Evolutionary conservation across 441 rosid genomes (phyloP), one percentile per base, ranked within the genome.

Genomic region (Erodium moschatum): DNA sequence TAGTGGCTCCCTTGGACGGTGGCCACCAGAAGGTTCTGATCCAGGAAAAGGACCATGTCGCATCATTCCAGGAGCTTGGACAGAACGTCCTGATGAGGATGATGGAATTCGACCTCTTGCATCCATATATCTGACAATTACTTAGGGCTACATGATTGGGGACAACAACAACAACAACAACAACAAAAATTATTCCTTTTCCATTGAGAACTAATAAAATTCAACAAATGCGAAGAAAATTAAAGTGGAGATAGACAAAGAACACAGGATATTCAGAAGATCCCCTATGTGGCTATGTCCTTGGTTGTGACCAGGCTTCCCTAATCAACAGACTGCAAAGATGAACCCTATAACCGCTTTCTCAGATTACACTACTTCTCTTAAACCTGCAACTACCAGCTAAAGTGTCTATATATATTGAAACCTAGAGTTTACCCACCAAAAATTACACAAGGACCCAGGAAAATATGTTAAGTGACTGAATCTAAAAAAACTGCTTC

Each of bases 51-150:
- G 70, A 63, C 79, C 85, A 70, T 79, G 87, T 44, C 78, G 81
- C 78, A 83, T 70, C 67, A 75, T 56, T 44, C 79, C 82, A 16
- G 82, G 79, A 42, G 79, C 74, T 67, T 72, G 85, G 50, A 79
- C 71, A 69, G 71, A 50, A 62, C 73, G 83, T 13, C 74, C 80
- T 29, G 76, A 80, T 64, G 73, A 68, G 16, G 52, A 12, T 69
- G 79, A 65, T 40, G 75, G 79, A 70, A 50, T 46, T 70, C 70
- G 78, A 65, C 86, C 40, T 74, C 83, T 75, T 67, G 73, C 74
- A 68, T 87, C 73, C 89, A 84, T 87, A 67, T 44, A 69, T 64
- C 35, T 18, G 66, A 65, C 10, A 68, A 42, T 38, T 72, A 62
- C 68, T 70, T 40, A 60, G 27, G 27, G 11, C 67, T 64, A 21